Evolutionary conservation across 1,284 basidiomycete species (phyloP).

Genomic region (Apiotrichum domesticum): DNA sequence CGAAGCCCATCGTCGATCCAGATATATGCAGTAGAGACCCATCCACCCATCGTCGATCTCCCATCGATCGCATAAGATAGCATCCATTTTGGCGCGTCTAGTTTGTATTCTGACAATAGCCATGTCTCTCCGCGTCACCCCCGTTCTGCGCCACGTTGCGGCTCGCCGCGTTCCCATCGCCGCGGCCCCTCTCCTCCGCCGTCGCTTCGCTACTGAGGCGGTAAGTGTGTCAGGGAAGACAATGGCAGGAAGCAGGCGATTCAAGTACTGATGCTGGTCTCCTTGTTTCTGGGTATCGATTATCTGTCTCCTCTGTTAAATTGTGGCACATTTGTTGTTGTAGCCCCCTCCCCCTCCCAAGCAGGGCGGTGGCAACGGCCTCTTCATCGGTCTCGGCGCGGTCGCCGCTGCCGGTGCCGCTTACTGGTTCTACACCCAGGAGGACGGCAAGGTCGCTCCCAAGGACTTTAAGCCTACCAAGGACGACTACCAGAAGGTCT

Average conservation of each 20-base stretch:
- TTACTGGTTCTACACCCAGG: conserved; percentile 44
- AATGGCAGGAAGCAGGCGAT: not conserved
- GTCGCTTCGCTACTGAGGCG: conserved; percentile 30
- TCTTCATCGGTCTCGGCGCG: conserved; percentile 30
- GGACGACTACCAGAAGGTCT: conserved; percentile 86
- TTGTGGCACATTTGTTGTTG: conserved; percentile 6
- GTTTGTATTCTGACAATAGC: not conserved
- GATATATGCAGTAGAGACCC: no score
- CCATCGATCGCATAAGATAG: no score
- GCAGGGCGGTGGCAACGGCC: conserved; percentile 20
- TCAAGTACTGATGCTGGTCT: no score
- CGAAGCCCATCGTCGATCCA: no score
- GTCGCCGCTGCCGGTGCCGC: conserved; percentile 36
- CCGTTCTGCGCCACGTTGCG: conserved; percentile 27
- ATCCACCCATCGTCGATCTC: no score
- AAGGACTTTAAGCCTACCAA: conserved; percentile 49
- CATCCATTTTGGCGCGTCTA: no score
- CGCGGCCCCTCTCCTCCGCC: conserved; percentile 20
- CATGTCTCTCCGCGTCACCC: conserved; percentile 35
- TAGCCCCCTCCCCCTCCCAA: conserved; percentile 32
- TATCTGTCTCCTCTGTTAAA: conserved; percentile 14
- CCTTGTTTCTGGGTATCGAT: no score
- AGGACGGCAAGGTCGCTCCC: conserved; percentile 47
- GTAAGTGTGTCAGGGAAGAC: conserved; percentile 19
- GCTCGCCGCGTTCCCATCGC: conserved; percentile 18